phyloP scores from a whole-genome alignment of 495 filamentous ascomycete species.

The Neurospora tetraspora region DNA sequence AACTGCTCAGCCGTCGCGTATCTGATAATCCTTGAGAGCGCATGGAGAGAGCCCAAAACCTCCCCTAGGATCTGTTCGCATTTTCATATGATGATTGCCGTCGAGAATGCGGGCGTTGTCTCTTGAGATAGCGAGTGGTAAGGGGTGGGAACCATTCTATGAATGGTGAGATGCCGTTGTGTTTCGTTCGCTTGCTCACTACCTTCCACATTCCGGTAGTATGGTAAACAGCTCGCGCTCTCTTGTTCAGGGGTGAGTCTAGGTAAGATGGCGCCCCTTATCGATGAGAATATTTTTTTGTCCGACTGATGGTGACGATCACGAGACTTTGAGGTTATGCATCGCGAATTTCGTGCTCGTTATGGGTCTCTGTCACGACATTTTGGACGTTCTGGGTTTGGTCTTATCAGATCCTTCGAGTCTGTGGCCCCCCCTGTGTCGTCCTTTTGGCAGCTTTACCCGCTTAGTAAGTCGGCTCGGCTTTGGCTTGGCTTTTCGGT shows the following conservation, averaged over 20 bases:
- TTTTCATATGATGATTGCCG: neutral
- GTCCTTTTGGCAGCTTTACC: neutral
- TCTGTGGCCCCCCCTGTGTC: neutral
- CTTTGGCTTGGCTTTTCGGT: neutral
- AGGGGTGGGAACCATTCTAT: neutral
- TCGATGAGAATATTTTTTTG: neutral
- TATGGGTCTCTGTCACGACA: neutral
- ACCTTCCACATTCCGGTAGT: neutral
- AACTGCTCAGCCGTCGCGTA: neutral
- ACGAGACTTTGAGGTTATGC: neutral
- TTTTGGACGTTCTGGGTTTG: neutral
- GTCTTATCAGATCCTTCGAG: neutral
- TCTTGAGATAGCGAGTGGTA: neutral
- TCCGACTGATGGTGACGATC: neutral
- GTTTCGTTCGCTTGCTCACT: neutral
- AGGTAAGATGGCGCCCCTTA: neutral
- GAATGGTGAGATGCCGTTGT: neutral
- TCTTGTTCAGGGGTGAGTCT: neutral
- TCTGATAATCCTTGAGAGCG: neutral
- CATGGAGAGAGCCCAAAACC: neutral
- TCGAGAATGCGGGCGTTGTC: neutral
- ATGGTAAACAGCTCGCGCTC: neutral
- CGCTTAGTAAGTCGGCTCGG: neutral
- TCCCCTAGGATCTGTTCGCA: neutral
- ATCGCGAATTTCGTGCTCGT: neutral